Percentiles rank a stretch among this genome's conserved stretches.
Conservation (phyloP, 2,329 filamentous ascomycete species). For the Epichloe typhina region DNA sequence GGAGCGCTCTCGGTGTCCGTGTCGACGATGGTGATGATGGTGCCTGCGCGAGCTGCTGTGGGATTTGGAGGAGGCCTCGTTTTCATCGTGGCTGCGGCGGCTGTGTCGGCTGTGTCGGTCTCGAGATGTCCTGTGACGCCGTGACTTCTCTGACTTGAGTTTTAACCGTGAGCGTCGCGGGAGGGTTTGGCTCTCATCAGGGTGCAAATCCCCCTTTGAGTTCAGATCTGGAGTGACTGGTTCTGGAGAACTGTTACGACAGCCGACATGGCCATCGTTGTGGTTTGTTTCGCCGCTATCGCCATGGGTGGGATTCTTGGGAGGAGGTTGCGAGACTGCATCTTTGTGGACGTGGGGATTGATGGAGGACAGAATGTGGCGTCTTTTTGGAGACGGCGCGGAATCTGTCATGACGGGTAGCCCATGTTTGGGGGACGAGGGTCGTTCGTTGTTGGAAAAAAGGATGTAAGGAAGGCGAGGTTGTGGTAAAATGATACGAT, state of each 20-base stretch:
- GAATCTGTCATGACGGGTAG: constrained; percentile 19
- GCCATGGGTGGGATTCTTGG: background rate
- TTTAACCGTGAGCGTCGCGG: constrained; percentile 2
- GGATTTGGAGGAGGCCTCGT: constrained; percentile 11
- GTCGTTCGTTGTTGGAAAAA: background rate
- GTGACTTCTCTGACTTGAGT: constrained; percentile 5
- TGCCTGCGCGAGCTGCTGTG: constrained; percentile 12
- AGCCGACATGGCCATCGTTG: constrained; percentile 3
- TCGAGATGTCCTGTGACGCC: constrained; percentile 1
- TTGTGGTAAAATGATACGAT: too few species aligned
- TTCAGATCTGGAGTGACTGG: background rate
- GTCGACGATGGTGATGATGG: constrained; percentile 18
- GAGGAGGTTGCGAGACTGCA: background rate
- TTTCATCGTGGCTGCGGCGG: constrained; percentile 8
- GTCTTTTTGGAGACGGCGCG: constrained; percentile 25
- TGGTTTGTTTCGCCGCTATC: background rate
- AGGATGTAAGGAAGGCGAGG: too few species aligned
- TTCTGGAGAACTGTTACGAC: background rate
- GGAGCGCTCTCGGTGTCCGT: constrained; percentile 25
- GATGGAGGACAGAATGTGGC: constrained; percentile 37
- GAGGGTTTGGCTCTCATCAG: background rate
- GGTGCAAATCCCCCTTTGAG: background rate
- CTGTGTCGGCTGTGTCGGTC: background rate
- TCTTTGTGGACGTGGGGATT: constrained; percentile 20
- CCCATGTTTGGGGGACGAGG: constrained; percentile 8